Evolutionary conservation across 441 rosid genomes (phyloP).

Genomic region (Gossypium gossypioides): DNA sequence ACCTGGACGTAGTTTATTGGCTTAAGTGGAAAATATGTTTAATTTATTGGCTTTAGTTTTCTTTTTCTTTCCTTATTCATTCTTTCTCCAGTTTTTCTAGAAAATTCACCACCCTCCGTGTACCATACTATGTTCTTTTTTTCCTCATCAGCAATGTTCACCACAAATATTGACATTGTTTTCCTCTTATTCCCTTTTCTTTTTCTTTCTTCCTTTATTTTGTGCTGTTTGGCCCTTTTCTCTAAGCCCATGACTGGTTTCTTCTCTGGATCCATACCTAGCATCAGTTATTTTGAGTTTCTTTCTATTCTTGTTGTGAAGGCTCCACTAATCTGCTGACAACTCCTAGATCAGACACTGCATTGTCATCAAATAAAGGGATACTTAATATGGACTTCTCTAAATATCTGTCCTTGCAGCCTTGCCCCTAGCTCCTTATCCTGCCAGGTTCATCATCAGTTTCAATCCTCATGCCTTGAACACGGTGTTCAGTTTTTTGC

Average conservation of each 20-base stretch:
- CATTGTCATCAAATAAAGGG: background rate
- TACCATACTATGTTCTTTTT: background rate
- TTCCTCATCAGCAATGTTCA: background rate
- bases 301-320: background rate
- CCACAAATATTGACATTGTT: background rate
- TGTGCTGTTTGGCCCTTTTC: background rate
- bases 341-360: background rate
- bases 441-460: background rate
- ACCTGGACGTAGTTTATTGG: background rate
- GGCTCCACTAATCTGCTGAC: slow-evolving; percentile 3
- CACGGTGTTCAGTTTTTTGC: background rate
- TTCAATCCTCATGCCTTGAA: background rate
- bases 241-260: background rate
- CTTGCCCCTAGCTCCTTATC: background rate
- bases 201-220: background rate
- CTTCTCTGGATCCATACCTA: background rate
- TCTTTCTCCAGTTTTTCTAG: background rate
- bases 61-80: background rate
- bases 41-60: background rate
- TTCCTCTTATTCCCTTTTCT: background rate
- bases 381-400: background rate
- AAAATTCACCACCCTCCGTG: background rate
- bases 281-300: background rate
- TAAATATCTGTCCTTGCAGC: background rate
- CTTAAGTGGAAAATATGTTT: background rate